Conservation (phyloP, 108 stramenopile species). For the Phaeodactylum tricornutum region DNA sequence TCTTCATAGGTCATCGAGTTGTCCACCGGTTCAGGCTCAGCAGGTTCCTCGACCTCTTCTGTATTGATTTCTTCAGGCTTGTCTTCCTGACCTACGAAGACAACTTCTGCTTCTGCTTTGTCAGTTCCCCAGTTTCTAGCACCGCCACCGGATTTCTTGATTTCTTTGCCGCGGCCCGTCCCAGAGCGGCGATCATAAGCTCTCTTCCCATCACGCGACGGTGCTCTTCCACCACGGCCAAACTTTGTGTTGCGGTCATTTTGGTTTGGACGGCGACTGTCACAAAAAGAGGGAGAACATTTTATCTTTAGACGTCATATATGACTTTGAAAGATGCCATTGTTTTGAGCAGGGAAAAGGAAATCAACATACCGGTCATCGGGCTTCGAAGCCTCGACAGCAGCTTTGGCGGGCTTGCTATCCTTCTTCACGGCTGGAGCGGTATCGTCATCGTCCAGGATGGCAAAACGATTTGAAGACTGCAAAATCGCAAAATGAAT, state of each 20-base stretch:
- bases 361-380: too few relatives aligned
- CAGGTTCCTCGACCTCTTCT: conserved; percentile 30
- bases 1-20: conserved; percentile 80
- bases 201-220: conserved; percentile 78
- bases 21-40: conserved; percentile 70
- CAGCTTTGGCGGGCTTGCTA: too few relatives aligned
- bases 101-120: conserved; percentile 68
- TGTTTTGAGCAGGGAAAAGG: too few relatives aligned
- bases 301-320: too few relatives aligned
- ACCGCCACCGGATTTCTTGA: conserved; percentile 85
- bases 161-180: conserved; percentile 86
- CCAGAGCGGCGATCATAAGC: conserved; percentile 81
- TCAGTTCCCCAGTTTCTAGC: conserved; percentile 88
- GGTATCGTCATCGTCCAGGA: too few relatives aligned
- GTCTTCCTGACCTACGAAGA: conserved; percentile 54
- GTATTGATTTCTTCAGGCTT: conserved; percentile 21
- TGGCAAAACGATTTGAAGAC: too few relatives aligned
- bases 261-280: too few relatives aligned
- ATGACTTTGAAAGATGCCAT: too few relatives aligned
- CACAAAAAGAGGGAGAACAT: too few relatives aligned
- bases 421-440: too few relatives aligned
- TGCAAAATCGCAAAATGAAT: too few relatives aligned
- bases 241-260: conserved; percentile 81
- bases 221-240: conserved; percentile 60
- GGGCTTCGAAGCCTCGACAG: too few relatives aligned